Evolutionary conservation across 2,329 filamentous ascomycete genomes (phyloP).

Genomic region (Talaromyces atroroseus): DNA sequence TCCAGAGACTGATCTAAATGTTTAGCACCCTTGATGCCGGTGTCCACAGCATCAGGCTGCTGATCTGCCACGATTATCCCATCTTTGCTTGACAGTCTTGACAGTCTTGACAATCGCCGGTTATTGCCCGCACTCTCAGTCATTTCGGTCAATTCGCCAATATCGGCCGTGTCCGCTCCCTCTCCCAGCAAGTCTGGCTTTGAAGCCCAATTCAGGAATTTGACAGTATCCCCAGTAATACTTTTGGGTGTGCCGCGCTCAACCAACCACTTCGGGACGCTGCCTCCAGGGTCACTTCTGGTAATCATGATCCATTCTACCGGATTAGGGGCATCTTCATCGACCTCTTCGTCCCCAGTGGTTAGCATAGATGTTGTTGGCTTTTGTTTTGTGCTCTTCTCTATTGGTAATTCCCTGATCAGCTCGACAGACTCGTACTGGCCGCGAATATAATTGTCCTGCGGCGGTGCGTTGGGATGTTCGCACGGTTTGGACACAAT

Average conservation of each 20-base stretch:
- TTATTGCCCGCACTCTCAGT: conserved; percentile 4
- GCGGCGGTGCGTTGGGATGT: conserved; percentile 66
- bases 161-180: conserved; percentile 1
- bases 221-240: conserved; percentile 71
- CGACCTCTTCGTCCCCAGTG: conserved; percentile 10
- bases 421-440: conserved; percentile 89
- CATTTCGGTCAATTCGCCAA: conserved; percentile 7
- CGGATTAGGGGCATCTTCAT: conserved; percentile 48
- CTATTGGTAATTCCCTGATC: conserved; percentile 64
- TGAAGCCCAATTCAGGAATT: conserved; percentile 75
- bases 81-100: conserved; percentile 1
- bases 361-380: background rate
- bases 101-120: background rate
- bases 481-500: conserved; percentile 78
- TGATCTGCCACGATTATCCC: conserved; percentile 2
- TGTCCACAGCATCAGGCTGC: conserved; percentile 1
- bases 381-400: background rate
- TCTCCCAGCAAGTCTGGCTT: conserved; percentile 29
- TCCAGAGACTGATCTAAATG: conserved; percentile 4
- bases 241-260: conserved; percentile 78
- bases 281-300: conserved; percentile 80
- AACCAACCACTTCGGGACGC: conserved; percentile 84
- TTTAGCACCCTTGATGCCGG: background rate
- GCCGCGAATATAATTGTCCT: conserved; percentile 72
- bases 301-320: conserved; percentile 95